A percentile compares a stretch with the other conserved stretches of the same genome.
These are phyloP conservation scores for Vitis hybrid DNA, from an alignment of 177 flowering plant species.

Conservation along the genomic window DNA sequence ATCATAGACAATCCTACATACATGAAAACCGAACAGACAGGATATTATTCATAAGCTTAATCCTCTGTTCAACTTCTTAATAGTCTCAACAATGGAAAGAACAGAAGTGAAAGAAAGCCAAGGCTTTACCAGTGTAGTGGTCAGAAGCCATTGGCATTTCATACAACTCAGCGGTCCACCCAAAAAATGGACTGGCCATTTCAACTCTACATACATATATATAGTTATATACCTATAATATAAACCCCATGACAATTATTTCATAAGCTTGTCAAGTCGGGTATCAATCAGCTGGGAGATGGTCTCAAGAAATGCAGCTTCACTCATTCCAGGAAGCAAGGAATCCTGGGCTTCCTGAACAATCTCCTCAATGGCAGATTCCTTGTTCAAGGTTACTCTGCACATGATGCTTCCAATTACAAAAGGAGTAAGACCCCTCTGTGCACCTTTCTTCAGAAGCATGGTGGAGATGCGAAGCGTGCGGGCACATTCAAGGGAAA, in stretches of 20 bases:
- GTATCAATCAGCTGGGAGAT: constrained; percentile 61
- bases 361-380: constrained; percentile 69
- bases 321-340: constrained; percentile 54
- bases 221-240: neutral
- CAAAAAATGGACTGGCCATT: constrained; percentile 20
- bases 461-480: constrained; percentile 71
- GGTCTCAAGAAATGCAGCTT: constrained; percentile 51
- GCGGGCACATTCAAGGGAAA: constrained; percentile 53
- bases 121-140: constrained; percentile 5
- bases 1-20: neutral
- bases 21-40: neutral
- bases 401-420: constrained; percentile 79
- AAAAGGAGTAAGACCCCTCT: constrained; percentile 65
- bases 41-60: constrained; percentile 9
- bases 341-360: constrained; percentile 52
- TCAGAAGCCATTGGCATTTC: constrained; percentile 5
- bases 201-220: constrained; percentile 11
- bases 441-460: constrained; percentile 81
- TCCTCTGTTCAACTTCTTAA: constrained; percentile 11
- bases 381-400: constrained; percentile 57
- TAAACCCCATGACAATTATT: constrained; percentile 2
- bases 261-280: constrained; percentile 42
- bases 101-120: constrained; percentile 8
- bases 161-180: constrained; percentile 20
- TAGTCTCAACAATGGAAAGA: neutral